Evolutionary conservation across 768 basidiomycete genomes (phyloP), one percentile per base, ranked within the genome.

Genomic region (Collybia sordida): DNA sequence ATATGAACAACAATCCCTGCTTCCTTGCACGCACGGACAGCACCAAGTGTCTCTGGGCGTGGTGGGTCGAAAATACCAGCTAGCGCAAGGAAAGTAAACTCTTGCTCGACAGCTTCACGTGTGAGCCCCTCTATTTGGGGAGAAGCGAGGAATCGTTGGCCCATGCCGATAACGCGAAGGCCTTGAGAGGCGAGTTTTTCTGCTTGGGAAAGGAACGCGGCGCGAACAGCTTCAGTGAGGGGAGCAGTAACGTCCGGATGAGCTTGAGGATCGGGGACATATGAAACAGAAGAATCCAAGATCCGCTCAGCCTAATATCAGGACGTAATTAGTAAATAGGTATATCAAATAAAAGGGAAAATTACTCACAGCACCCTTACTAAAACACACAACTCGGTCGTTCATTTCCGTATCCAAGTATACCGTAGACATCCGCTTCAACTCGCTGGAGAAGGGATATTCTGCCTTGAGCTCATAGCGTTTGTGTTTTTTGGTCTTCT

Each of bases 21-120:
- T 44, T 70, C 65, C 49, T 74, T 72, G 63, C 74, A 79, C 31
- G 74, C 72, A 36, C 72, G 66, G 7, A 83, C 80, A 27, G 81
- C 78, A 2, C 72, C 75, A 6, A 73, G 63, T 3, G 74, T 77
- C 54, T 82, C 78, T 1, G 78, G 79, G 34, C 81, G 72, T 15
- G 80, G 80, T 15, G 81, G 81, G 55, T 82, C 81, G 41, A 72
- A 75, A 50, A 83, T 77, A 40, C 80, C 82, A n/a, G 71, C 73
- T 6, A 82, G 67, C 5, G 75, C 80, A n/a, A 78, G 63, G 61
- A 84, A 79, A 3, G 64, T 69, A 46, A 81, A 72, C 27, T 69
- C 71, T 24, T 65, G 51, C 62, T 82, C 81, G 14, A 78, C 70
- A 4, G 75, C 71, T 45, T 75, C 75, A 40, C 79, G 67, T 0